Base-by-base conservation (phyloP, 495 filamentous ascomycete species). In the Penicillium herquei region DNA sequence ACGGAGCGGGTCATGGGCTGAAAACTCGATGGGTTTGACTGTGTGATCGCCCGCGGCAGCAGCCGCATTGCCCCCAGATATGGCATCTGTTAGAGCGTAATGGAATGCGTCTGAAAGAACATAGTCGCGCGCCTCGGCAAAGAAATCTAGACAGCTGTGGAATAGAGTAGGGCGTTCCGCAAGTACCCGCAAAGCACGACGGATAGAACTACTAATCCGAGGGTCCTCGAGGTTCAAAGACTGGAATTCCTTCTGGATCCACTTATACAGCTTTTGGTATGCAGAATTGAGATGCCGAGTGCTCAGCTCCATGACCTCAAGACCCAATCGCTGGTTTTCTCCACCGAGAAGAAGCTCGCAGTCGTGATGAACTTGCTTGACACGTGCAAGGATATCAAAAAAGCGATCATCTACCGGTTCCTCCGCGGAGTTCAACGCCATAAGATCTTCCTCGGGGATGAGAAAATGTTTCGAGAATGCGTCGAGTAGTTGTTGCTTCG, bases 201-300 rank as follows among this genome's bases (percentile, higher is more conserved):
- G 83, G 39, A 98, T 92, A 10, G 91, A 82, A 31, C 88, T 82
- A 62, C 87, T 92, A 59, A 98, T 92, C 54, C 96, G 91, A 4
- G 93, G 93, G 65, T 92, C 96, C 67, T 98, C 95, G 11, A 99
- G 81, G 66, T 97, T 95, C 43, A 98, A 71, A 1, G 87, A 85
- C 68, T 92, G 93, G 75, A 98, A 92, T 63, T 98, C 92, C 33
- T 87, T 84, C 69, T 97, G 92, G 8, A 96, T 87, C 95, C 95
- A 98, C 56, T 86, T 82, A 69, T 93, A 96, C 9, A 98, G 78
- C 69, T 96, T 98, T 70, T 98, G 93, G 65, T 95, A 98, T 11
- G 89, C 93, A 11, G 80, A 81, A 67, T 96, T 94, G n/a, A 99
- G 81, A 39, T 89, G 84, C 52, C 87, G 86, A 11, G 90, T 88